A percentile compares a stretch with the other conserved stretches of the same genome.
These are phyloP conservation scores for Plasmodium relictum DNA, from an alignment of 169 alveolate genomes.

Conservation along the genomic window DNA sequence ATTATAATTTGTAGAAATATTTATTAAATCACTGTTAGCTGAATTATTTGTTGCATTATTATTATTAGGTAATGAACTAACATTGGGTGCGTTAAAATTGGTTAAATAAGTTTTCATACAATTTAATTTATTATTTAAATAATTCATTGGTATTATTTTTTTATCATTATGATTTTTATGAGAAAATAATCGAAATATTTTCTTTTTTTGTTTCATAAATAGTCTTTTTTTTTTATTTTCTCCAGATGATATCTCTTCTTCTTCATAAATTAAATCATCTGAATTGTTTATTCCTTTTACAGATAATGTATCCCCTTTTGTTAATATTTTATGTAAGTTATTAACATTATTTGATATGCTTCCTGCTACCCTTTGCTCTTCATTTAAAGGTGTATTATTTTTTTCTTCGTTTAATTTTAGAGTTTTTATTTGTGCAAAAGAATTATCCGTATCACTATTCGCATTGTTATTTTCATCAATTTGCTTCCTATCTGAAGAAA, in stretches of 20 bases:
- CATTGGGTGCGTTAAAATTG: conserved; percentile 15
- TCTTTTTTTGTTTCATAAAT: conserved; percentile 47
- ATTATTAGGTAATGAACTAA: conserved; percentile 5
- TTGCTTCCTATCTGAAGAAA: not conserved
- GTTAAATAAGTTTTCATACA: conserved; percentile 39
- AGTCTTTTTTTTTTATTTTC: conserved; percentile 24
- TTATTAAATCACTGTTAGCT: not conserved
- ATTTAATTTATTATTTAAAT: conserved; percentile 42
- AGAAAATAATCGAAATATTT: conserved; percentile 58
- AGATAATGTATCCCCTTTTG: not conserved
- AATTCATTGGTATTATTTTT: conserved; percentile 25
- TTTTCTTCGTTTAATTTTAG: not conserved
- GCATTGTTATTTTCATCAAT: not conserved
- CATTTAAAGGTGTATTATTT: not conserved
- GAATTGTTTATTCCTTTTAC: not conserved
- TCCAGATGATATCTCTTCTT: conserved; percentile 16
- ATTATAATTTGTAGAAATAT: not conserved
- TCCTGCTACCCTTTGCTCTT: not conserved
- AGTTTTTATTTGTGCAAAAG: too few species aligned
- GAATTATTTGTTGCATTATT: not conserved
- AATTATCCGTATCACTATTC: not conserved
- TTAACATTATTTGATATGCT: not conserved
- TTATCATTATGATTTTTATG: conserved; percentile 12
- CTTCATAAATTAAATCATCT: conserved; percentile 6
- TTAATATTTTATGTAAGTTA: not conserved